These are phyloP conservation scores for Alternaria hordeiaustralica DNA, from an alignment of 2,329 filamentous ascomycete genomes.

Conservation along the genomic window DNA sequence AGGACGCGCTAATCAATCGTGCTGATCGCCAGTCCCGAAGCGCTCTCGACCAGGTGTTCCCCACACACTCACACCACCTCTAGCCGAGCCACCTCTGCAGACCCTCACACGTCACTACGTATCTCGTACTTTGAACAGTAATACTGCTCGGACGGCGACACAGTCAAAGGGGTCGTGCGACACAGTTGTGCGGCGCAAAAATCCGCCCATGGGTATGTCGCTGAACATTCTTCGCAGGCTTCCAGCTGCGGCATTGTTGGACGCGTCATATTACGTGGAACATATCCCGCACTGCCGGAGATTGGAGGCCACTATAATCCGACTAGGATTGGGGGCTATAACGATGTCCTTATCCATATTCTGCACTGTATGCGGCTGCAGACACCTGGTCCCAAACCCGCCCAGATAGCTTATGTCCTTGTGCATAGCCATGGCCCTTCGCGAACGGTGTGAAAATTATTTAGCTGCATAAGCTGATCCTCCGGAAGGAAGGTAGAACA, in stretches of 20 bases:
- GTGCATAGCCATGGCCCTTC: slow-evolving; percentile 9
- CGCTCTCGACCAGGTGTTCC: slow-evolving; percentile 18
- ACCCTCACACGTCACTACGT: slow-evolving; percentile 8
- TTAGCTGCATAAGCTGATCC: slow-evolving; percentile 21
- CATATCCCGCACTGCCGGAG: slow-evolving; percentile 13
- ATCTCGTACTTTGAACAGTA: background rate
- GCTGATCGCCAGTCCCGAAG: slow-evolving; percentile 20
- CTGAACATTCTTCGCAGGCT: background rate
- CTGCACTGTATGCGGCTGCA: slow-evolving; percentile 21
- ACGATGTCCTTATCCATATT: slow-evolving; percentile 3
- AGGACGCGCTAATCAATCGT: slow-evolving; percentile 18
- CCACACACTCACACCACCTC: slow-evolving; percentile 14
- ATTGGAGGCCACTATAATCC: slow-evolving; percentile 8
- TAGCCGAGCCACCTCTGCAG: slow-evolving; percentile 4
- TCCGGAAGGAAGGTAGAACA: slow-evolving; percentile 15
- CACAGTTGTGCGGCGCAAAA: background rate
- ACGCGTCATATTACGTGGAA: slow-evolving; percentile 1
- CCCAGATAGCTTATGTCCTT: slow-evolving; percentile 14
- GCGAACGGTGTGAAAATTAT: slow-evolving; percentile 30
- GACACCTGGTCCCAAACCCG: slow-evolving; percentile 12
- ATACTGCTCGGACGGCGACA: background rate
- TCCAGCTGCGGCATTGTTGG: background rate
- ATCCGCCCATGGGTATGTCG: background rate
- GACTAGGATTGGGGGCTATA: slow-evolving; percentile 2
- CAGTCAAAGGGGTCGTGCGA: background rate